Conservation (phyloP, 306 rosid species). For the Trifolium dubium region DNA sequence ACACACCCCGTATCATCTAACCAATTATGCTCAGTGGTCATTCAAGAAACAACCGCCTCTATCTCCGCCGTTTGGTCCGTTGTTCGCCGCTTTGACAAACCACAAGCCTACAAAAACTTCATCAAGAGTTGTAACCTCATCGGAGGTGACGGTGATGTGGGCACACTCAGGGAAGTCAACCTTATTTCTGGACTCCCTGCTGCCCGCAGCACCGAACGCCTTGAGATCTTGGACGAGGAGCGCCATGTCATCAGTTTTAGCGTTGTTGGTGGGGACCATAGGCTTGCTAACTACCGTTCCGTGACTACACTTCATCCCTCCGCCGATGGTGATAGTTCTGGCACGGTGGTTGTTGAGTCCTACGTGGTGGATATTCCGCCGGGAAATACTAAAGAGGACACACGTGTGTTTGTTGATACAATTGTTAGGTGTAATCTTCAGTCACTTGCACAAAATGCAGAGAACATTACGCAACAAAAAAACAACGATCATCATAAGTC, state of each 20-base stretch:
- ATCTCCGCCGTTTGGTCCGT: conserved; percentile 86
- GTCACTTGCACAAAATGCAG: conserved; percentile 80
- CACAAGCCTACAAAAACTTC: conserved; percentile 88
- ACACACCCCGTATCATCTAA: conserved; percentile 45
- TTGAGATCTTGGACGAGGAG: conserved; percentile 92
- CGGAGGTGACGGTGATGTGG: conserved; percentile 81
- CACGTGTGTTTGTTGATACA: conserved; percentile 78
- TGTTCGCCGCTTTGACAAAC: conserved; percentile 91
- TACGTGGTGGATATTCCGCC: conserved; percentile 88
- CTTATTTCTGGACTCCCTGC: conserved; percentile 95
- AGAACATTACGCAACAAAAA: conserved; percentile 51
- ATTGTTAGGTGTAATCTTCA: conserved; percentile 93
- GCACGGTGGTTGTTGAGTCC: conserved; percentile 82
- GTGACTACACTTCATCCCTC: conserved; percentile 72
- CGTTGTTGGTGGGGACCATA: conserved; percentile 89
- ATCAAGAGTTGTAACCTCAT: conserved; percentile 84
- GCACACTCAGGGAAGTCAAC: conserved; percentile 76
- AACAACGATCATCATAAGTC: conserved; percentile 30
- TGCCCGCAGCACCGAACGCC: conserved; percentile 77
- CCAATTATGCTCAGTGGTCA: conserved; percentile 83
- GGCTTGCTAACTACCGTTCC: conserved; percentile 76
- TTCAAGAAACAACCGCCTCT: conserved; percentile 78
- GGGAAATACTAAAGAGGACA: conserved; percentile 83
- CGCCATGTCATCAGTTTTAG: conserved; percentile 90
- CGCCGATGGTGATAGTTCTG: conserved; percentile 36